Conservation (phyloP, 2,329 filamentous ascomycete genomes). For the Nemania abortiva region DNA sequence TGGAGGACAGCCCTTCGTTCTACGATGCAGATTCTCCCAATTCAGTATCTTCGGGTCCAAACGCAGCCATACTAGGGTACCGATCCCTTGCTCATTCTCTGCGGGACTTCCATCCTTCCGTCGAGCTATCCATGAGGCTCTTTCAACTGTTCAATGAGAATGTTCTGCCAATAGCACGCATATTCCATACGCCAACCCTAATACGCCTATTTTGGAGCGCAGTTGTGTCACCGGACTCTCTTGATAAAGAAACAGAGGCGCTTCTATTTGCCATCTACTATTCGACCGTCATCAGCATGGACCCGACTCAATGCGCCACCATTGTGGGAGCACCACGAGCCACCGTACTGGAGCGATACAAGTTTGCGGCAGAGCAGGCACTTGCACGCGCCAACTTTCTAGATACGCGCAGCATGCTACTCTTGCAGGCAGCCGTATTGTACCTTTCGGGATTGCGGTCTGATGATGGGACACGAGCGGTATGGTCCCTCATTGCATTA, state of each 20-base stretch:
- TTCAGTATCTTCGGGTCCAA: conserved; percentile 26
- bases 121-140: conserved; percentile 43
- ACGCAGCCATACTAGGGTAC: conserved; percentile 46
- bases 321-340: conserved; percentile 65
- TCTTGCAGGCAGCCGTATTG: conserved; percentile 72
- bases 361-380: conserved; percentile 73
- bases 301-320: conserved; percentile 59
- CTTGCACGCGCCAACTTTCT: conserved; percentile 72
- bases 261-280: conserved; percentile 74
- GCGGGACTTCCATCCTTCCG: conserved; percentile 41
- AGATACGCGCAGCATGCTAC: conserved; percentile 70
- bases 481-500: conserved; percentile 54
- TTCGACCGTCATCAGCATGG: conserved; percentile 65
- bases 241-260: conserved; percentile 64
- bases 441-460: conserved; percentile 68
- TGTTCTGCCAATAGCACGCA: conserved; percentile 46
- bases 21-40: conserved; percentile 19
- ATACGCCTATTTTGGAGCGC: conserved; percentile 46
- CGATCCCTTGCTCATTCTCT: conserved; percentile 46
- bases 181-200: conserved; percentile 50
- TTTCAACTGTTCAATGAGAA: conserved; percentile 47
- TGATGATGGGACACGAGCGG: conserved; percentile 55
- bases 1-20: conserved; percentile 20
- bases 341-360: conserved; percentile 65
- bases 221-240: conserved; percentile 36